These are phyloP conservation scores for Botrytis elliptica DNA, from an alignment of 2,329 filamentous ascomycete genomes.

Conservation along the genomic window DNA sequence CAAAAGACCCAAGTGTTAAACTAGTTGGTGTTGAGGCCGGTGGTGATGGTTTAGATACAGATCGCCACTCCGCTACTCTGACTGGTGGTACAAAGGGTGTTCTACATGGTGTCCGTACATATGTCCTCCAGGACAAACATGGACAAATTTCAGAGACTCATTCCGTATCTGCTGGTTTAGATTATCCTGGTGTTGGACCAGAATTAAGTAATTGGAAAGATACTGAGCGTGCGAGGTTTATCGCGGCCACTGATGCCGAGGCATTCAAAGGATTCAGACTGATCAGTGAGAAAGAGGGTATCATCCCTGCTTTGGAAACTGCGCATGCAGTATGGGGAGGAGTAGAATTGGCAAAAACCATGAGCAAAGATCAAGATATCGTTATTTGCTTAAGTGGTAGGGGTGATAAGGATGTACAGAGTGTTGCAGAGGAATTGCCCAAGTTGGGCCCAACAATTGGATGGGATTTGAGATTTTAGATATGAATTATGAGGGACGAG, in stretches of 20 bases:
- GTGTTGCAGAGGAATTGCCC: constrained; percentile 90
- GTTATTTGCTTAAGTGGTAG: constrained; percentile 92
- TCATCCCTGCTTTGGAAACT: constrained; percentile 93
- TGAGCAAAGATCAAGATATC: constrained; percentile 83
- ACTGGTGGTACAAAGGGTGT: constrained; percentile 86
- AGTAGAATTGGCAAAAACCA: constrained; percentile 86
- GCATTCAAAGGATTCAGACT: constrained; percentile 85
- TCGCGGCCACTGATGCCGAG: constrained; percentile 87
- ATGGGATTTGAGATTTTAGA: constrained; percentile 64
- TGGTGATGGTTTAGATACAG: constrained; percentile 86
- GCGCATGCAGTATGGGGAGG: constrained; percentile 90
- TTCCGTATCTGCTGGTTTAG: constrained; percentile 91
- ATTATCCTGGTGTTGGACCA: constrained; percentile 95
- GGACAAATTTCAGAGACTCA: constrained; percentile 95
- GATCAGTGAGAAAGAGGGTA: constrained; percentile 85
- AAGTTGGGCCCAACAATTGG: constrained; percentile 85
- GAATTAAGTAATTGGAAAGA: constrained; percentile 95
- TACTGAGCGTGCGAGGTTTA: constrained; percentile 77
- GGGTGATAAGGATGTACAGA: constrained; percentile 98
- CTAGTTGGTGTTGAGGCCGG: constrained; percentile 93
- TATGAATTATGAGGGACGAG: background rate
- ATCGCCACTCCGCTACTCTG: constrained; percentile 83
- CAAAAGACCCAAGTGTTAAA: constrained; percentile 79
- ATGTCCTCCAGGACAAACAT: constrained; percentile 87
- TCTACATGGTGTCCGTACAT: constrained; percentile 92